Percentiles rank a stretch among this genome's conserved stretches.
Evolutionary conservation across 139 green algal species (phyloP).

Genomic region (Picochlorum costavermella): DNA sequence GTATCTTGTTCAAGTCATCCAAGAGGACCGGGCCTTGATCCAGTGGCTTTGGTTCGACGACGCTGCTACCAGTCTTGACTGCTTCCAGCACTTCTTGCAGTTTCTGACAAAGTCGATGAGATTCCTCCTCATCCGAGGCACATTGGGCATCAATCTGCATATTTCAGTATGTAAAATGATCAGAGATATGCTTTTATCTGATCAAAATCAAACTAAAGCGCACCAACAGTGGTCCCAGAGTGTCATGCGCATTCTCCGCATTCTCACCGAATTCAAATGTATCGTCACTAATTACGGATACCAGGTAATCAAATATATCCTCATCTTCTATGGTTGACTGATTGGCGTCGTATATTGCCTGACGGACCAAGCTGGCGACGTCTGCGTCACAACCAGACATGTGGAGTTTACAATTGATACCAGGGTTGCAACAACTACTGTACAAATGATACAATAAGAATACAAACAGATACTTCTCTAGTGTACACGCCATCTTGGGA

Average conservation of each 20-base stretch:
- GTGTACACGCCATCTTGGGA: no score
- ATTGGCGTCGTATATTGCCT: background rate
- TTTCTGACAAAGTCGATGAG: constrained; percentile 12
- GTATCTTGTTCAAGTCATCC: constrained; percentile 19
- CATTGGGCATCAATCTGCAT: constrained; percentile 22
- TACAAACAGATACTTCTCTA: no score
- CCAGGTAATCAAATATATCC: constrained; percentile 19
- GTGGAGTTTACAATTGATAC: no score
- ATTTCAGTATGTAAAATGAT: no score
- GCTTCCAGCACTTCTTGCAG: constrained; percentile 19
- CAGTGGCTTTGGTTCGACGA: constrained; percentile 10
- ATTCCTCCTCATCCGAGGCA: constrained; percentile 19
- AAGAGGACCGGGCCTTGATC: constrained; percentile 36
- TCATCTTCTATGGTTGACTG: constrained; percentile 14
- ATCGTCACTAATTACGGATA: constrained; percentile 14
- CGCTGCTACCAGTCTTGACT: background rate
- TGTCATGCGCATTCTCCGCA: constrained; percentile 18
- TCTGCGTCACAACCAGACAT: no score
- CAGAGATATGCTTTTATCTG: no score
- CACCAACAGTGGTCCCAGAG: constrained; percentile 22
- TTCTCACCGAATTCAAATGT: constrained; percentile 21
- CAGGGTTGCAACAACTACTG: no score
- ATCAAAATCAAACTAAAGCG: background rate
- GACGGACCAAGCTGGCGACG: no score
- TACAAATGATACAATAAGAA: no score